A percentile compares a stretch with the other conserved stretches of the same genome.
These are phyloP conservation scores for Colletotrichum australisinense DNA, from an alignment of 2,329 filamentous ascomycete genomes.

Conservation along the genomic window DNA sequence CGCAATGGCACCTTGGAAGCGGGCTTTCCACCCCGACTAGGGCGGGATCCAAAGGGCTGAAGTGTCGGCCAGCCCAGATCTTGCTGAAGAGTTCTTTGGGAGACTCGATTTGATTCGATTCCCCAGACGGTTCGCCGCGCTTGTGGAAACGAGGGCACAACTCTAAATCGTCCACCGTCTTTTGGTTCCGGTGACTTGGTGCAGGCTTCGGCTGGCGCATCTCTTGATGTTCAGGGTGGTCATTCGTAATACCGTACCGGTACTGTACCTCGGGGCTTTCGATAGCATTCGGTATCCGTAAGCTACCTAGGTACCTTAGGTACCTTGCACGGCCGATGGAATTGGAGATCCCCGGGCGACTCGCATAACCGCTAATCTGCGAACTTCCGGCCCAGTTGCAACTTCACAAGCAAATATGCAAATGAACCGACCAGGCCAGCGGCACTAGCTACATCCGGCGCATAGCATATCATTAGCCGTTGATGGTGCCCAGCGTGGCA, in stretches of 20 bases:
- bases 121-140: slow-evolving; percentile 27
- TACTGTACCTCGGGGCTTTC: not conserved
- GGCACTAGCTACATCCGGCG: not conserved
- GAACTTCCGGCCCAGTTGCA: not conserved
- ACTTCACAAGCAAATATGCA: slow-evolving; percentile 20
- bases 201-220: slow-evolving; percentile 3
- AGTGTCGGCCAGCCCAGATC: slow-evolving; percentile 11
- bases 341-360: slow-evolving; percentile 21
- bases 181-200: not conserved
- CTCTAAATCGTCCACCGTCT: slow-evolving; percentile 22
- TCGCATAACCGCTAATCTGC: slow-evolving; percentile 28
- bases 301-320: not conserved
- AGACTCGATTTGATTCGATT: not conserved
- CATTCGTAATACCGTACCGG: not conserved
- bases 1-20: not conserved
- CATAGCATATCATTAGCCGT: not conserved
- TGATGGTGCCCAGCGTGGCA: not conserved
- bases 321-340: not conserved
- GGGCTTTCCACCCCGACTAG: not conserved
- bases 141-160: slow-evolving; percentile 20
- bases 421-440: not conserved
- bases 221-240: not conserved
- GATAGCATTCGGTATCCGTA: not conserved
- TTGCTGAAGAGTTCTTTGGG: slow-evolving; percentile 4
- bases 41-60: slow-evolving; percentile 12